Percentiles rank a stretch among this genome's conserved stretches.
Conservation (phyloP, 495 filamentous ascomycete species). For the Talaromyces liani region DNA sequence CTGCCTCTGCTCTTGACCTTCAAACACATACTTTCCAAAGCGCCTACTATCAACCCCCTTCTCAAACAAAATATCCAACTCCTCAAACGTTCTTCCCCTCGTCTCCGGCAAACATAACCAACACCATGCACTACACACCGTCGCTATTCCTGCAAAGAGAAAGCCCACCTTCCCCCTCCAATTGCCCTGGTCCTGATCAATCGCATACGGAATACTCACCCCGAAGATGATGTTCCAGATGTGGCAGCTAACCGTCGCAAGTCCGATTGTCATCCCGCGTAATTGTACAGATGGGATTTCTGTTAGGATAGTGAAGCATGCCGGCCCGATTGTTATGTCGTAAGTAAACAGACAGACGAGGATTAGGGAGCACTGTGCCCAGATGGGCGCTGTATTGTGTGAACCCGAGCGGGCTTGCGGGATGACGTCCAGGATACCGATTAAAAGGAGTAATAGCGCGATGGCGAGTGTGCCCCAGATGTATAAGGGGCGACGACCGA, state of each 20-base stretch:
- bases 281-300: slow-evolving; percentile 54
- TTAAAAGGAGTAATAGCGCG: slow-evolving; percentile 44
- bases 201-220: slow-evolving; percentile 54
- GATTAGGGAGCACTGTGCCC: slow-evolving; percentile 54
- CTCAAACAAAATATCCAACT: no score
- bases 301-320: slow-evolving; percentile 55
- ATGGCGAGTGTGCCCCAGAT: slow-evolving; percentile 41
- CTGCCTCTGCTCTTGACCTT: no score
- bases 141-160: slow-evolving; percentile 27
- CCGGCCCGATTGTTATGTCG: slow-evolving; percentile 52
- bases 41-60: no score
- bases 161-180: slow-evolving; percentile 61
- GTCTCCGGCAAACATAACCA: no score
- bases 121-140: no score
- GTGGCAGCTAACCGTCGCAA: slow-evolving; percentile 52
- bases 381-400: slow-evolving; percentile 30
- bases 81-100: no score
- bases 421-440: slow-evolving; percentile 51
- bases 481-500: slow-evolving; percentile 50
- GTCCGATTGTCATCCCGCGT: slow-evolving; percentile 54
- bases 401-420: slow-evolving; percentile 18
- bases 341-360: slow-evolving; percentile 51
- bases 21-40: no score
- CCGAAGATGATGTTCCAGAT: slow-evolving; percentile 54
- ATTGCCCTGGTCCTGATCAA: slow-evolving; percentile 22